These are phyloP conservation scores for Blastobotrys proliferans DNA, from an alignment of 1,139 yeast genomes.

Conservation along the genomic window DNA sequence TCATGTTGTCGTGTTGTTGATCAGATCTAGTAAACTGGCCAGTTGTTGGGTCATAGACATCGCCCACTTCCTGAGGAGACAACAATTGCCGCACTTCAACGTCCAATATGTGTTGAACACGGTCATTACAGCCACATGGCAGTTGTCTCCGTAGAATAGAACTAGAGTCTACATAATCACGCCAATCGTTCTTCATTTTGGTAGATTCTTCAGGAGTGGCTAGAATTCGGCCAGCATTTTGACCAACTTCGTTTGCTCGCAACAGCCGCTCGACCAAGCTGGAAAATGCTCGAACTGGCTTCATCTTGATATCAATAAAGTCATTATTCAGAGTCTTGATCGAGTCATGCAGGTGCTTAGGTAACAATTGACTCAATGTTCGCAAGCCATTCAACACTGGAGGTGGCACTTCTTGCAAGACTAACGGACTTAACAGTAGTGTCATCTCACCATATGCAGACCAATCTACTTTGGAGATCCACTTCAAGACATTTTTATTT, in stretches of 20 bases:
- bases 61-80: slow-evolving; percentile 13
- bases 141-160: slow-evolving; percentile 48
- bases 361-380: slow-evolving; percentile 31
- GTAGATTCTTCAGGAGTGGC: slow-evolving; percentile 45
- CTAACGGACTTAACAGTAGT: slow-evolving; percentile 61
- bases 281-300: slow-evolving; percentile 55
- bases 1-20: slow-evolving; percentile 1
- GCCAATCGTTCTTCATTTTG: slow-evolving; percentile 61
- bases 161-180: slow-evolving; percentile 46
- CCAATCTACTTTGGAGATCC: slow-evolving; percentile 67
- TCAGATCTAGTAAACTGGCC: background rate
- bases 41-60: slow-evolving; percentile 4
- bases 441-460: slow-evolving; percentile 57
- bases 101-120: slow-evolving; percentile 40
- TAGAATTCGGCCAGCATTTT: slow-evolving; percentile 50
- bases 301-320: slow-evolving; percentile 50
- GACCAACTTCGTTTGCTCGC: slow-evolving; percentile 57
- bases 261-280: slow-evolving; percentile 54
- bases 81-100: slow-evolving; percentile 44
- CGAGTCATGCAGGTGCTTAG: slow-evolving; percentile 24
- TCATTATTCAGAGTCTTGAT: slow-evolving; percentile 48
- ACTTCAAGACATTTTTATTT: slow-evolving; percentile 47
- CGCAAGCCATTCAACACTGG: slow-evolving; percentile 44
- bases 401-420: slow-evolving; percentile 58
- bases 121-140: slow-evolving; percentile 7